phyloP scores from a whole-genome alignment of 208 protist genomes.

The Crithidia bombi region DNA sequence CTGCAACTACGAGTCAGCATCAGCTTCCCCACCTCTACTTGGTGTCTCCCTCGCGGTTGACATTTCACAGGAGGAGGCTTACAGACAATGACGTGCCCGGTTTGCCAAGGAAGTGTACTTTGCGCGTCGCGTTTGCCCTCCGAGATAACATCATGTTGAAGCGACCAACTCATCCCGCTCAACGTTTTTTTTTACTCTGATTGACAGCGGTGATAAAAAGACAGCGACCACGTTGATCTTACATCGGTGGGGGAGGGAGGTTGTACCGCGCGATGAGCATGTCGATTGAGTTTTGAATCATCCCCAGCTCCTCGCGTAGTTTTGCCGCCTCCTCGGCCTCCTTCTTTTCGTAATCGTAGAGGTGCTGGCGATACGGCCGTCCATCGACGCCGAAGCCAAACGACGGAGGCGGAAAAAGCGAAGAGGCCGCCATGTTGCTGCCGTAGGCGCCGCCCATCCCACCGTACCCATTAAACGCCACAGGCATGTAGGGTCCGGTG shows the following conservation, averaged over 20 bases:
- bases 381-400: constrained; percentile 33
- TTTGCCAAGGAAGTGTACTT: neutral
- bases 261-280: constrained; percentile 88
- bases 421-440: constrained; percentile 1
- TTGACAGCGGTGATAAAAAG: neutral
- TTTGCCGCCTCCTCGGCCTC: constrained; percentile 28
- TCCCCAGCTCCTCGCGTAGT: constrained; percentile 68
- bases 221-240: neutral
- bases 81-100: too few species aligned
- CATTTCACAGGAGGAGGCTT: too few species aligned
- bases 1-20: too few species aligned
- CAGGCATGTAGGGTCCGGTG: constrained; percentile 19
- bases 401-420: neutral
- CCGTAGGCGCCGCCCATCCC: neutral
- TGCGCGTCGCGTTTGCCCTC: neutral
- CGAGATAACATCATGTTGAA: too few species aligned
- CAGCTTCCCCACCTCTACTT: too few species aligned
- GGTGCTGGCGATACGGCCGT: constrained; percentile 42
- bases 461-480: neutral
- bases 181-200: neutral
- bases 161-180: too few species aligned
- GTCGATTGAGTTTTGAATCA: constrained; percentile 84
- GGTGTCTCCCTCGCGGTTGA: too few species aligned
- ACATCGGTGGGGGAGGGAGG: constrained; percentile 73
- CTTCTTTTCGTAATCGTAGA: constrained; percentile 31